A percentile compares a stretch with the other conserved stretches of the same genome.
phyloP scores from a whole-genome alignment of 352 stramenopile genomes.

The Phytopythium chamaehyphon region DNA sequence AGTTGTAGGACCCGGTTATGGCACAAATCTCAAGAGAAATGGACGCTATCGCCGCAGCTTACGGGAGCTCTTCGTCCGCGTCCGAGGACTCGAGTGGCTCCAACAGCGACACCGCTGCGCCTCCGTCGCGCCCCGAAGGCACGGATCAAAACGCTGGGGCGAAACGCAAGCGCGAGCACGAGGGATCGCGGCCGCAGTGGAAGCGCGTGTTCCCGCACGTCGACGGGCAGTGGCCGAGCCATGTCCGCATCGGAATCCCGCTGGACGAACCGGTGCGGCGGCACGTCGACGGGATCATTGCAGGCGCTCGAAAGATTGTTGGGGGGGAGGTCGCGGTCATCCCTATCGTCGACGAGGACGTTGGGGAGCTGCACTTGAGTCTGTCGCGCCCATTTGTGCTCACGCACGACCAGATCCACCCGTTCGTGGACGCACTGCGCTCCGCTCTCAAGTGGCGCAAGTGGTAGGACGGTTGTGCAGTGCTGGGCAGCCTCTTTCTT shows the following conservation, averaged over 20 bases:
- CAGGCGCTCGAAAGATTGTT: constrained; percentile 24
- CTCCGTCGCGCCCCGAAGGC: neutral
- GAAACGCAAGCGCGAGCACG: constrained; percentile 42
- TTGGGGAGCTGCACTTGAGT: constrained; percentile 50
- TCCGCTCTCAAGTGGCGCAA: constrained; percentile 66
- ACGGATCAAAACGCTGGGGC: constrained; percentile 3
- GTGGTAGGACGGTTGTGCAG: constrained; percentile 20
- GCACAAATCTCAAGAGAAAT: no score
- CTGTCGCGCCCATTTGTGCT: constrained; percentile 76
- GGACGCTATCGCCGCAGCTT: constrained; percentile 34
- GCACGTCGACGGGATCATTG: constrained; percentile 22
- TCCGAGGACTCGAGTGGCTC: constrained; percentile 12
- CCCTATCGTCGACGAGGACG: constrained; percentile 20
- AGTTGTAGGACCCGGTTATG: no score
- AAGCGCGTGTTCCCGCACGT: constrained; percentile 67
- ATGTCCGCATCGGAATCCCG: constrained; percentile 52
- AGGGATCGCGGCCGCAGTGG: constrained; percentile 25
- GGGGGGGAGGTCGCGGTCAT: constrained; percentile 26
- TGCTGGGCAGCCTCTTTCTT: neutral
- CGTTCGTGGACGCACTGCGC: constrained; percentile 62
- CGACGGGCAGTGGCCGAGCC: constrained; percentile 80
- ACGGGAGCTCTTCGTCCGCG: constrained; percentile 28
- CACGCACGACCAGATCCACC: constrained; percentile 58
- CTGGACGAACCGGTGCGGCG: constrained; percentile 18
- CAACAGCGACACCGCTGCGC: constrained; percentile 5